phyloP scores from a whole-genome alignment of 768 basidiomycete species.

The Holtermannia corniformis region DNA sequence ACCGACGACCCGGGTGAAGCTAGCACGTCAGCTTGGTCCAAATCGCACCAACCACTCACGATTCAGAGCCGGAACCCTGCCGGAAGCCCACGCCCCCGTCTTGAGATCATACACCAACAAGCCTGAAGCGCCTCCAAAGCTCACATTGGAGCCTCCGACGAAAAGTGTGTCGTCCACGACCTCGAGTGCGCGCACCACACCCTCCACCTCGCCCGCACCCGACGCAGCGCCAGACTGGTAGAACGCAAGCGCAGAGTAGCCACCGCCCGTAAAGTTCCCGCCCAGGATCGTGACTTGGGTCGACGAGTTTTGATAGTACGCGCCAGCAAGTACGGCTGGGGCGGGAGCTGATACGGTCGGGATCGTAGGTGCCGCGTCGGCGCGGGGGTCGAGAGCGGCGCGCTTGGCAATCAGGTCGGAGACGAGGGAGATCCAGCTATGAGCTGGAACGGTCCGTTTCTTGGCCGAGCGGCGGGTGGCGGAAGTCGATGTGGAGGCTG shows the following conservation, averaged over 20 bases:
- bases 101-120: slow-evolving; percentile 73
- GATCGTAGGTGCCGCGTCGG: slow-evolving; percentile 50
- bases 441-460: slow-evolving; percentile 38
- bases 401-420: slow-evolving; percentile 28
- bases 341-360: slow-evolving; percentile 58
- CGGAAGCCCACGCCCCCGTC: slow-evolving; percentile 54
- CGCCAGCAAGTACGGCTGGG: slow-evolving; percentile 73
- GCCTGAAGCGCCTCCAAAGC: slow-evolving; percentile 46
- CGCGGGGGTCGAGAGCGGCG: background rate
- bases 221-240: slow-evolving; percentile 51
- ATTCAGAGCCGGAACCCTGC: slow-evolving; percentile 54
- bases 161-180: slow-evolving; percentile 64
- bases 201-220: slow-evolving; percentile 58
- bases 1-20: slow-evolving; percentile 48
- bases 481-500: slow-evolving; percentile 33
- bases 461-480: slow-evolving; percentile 40
- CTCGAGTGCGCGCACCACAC: slow-evolving; percentile 65
- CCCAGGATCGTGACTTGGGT: slow-evolving; percentile 66
- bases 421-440: slow-evolving; percentile 30
- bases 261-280: slow-evolving; percentile 65
- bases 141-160: slow-evolving; percentile 59
- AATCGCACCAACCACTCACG: slow-evolving; percentile 26
- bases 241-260: slow-evolving; percentile 42
- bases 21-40: slow-evolving; percentile 5
- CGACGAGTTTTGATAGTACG: slow-evolving; percentile 72